Percentiles rank a stretch among this genome's conserved stretches.
phyloP scores from a whole-genome alignment of 768 basidiomycete species.

The Pilatotrama ljubarskyi region DNA sequence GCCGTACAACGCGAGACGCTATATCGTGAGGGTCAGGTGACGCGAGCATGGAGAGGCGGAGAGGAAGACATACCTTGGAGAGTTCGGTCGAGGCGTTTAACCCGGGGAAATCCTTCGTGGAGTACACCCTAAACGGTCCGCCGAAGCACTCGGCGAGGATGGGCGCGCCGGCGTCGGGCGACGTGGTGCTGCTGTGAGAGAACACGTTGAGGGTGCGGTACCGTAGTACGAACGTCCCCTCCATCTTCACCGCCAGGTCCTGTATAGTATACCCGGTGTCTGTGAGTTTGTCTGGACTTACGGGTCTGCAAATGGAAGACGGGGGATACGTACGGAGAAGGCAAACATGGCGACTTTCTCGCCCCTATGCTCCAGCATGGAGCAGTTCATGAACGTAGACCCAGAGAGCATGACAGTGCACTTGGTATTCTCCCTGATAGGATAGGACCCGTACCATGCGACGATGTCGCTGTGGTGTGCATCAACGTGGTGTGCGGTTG shows the following conservation, averaged over 20 bases:
- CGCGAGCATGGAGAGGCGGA: not conserved
- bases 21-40: not conserved
- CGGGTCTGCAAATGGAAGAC: too few species aligned
- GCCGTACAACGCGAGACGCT: constrained; percentile 58
- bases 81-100: constrained; percentile 64
- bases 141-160: constrained; percentile 69
- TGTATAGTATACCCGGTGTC: too few species aligned
- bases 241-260: constrained; percentile 72
- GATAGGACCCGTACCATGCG: constrained; percentile 40
- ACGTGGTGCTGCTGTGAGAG: constrained; percentile 36
- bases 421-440: constrained; percentile 51
- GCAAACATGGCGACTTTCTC: not conserved
- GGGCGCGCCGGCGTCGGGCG: constrained; percentile 41
- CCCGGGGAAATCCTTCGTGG: constrained; percentile 73
- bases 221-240: constrained; percentile 66
- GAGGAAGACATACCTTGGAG: constrained; percentile 51
- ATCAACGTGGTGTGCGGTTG: not conserved
- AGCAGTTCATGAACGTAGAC: constrained; percentile 29
- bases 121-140: constrained; percentile 62
- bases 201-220: constrained; percentile 68
- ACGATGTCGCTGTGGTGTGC: constrained; percentile 32
- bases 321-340: too few species aligned
- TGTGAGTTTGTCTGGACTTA: too few species aligned
- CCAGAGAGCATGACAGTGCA: constrained; percentile 55
- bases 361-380: not conserved